Conservation (phyloP, 129 eudicot species). For the Glebionis coronaria region DNA sequence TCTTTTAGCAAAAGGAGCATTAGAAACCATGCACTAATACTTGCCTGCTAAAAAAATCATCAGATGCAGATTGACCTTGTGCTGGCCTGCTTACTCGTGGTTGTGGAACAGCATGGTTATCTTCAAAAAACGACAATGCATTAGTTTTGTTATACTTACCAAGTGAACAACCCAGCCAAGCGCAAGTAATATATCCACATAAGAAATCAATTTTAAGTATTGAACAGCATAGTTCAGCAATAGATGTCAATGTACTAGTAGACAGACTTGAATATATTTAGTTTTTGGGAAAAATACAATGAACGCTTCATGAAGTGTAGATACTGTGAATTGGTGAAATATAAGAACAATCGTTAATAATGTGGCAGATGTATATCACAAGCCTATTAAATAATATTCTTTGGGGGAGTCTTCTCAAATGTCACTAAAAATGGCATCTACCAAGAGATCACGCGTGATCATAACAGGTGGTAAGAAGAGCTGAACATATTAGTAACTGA, state of each 20-base stretch:
- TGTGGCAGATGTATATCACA: too few relatives aligned
- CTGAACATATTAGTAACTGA: slow-evolving; percentile 5
- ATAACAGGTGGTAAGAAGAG: not conserved
- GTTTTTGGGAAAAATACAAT: not conserved
- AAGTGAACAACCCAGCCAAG: slow-evolving; percentile 2
- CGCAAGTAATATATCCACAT: not conserved
- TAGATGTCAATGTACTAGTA: slow-evolving; percentile 10
- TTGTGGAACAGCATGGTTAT: slow-evolving; percentile 55
- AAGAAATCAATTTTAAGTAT: not conserved
- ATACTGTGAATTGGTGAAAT: not conserved
- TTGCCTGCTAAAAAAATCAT: slow-evolving; percentile 85
- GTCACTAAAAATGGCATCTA: too few relatives aligned
- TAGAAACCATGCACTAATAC: slow-evolving; percentile 21
- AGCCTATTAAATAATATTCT: too few relatives aligned
- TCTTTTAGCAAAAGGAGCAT: slow-evolving; percentile 10
- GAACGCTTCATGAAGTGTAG: not conserved
- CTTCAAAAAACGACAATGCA: slow-evolving; percentile 35
- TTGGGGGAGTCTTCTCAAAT: too few relatives aligned
- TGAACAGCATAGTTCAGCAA: not conserved
- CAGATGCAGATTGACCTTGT: slow-evolving; percentile 56
- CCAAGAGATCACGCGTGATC: not conserved
- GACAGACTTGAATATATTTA: not conserved
- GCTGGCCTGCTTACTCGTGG: slow-evolving; percentile 71
- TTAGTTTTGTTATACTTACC: slow-evolving; percentile 9
- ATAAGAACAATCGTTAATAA: too few relatives aligned